These are phyloP conservation scores for Sordariomycetes sp. DNA, from an alignment of 2,329 filamentous ascomycete genomes.

Conservation along the genomic window DNA sequence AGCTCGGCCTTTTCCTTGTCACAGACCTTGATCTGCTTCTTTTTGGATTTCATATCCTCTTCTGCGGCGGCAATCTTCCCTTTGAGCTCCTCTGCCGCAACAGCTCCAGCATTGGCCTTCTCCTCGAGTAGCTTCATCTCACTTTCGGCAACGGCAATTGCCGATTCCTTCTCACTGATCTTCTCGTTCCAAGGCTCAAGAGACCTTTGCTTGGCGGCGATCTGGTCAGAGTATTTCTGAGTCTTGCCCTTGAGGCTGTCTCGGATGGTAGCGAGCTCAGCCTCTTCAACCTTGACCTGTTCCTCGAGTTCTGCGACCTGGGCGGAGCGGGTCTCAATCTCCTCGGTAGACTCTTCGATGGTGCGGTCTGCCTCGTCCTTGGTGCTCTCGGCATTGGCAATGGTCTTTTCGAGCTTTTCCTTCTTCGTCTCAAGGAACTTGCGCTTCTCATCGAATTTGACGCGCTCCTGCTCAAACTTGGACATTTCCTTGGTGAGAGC, in stretches of 20 bases:
- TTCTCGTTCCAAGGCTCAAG: constrained; percentile 95
- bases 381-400: constrained; percentile 66
- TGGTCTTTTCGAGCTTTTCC: constrained; percentile 89
- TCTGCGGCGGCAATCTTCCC: constrained; percentile 68
- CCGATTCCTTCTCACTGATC: constrained; percentile 91
- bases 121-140: constrained; percentile 88
- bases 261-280: constrained; percentile 72
- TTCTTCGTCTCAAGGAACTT: constrained; percentile 88
- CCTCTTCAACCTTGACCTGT: constrained; percentile 69
- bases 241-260: constrained; percentile 92
- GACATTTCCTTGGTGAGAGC: constrained; percentile 75
- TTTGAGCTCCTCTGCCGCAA: constrained; percentile 75
- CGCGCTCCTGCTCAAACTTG: constrained; percentile 89
- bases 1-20: constrained; percentile 63
- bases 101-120: constrained; percentile 77
- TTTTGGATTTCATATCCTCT: constrained; percentile 61
- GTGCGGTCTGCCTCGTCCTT: constrained; percentile 67
- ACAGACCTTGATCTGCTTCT: constrained; percentile 65
- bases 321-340: constrained; percentile 67
- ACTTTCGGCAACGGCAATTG: constrained; percentile 88
- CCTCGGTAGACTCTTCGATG: constrained; percentile 66
- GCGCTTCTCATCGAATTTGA: constrained; percentile 96
- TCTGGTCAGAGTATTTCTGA: constrained; percentile 86
- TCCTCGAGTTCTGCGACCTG: constrained; percentile 71
- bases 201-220: constrained; percentile 83